Evolutionary conservation across 129 eudicot species (phyloP), one percentile per base, ranked within the genome.

Genomic region (Pulicaria dysenterica): DNA sequence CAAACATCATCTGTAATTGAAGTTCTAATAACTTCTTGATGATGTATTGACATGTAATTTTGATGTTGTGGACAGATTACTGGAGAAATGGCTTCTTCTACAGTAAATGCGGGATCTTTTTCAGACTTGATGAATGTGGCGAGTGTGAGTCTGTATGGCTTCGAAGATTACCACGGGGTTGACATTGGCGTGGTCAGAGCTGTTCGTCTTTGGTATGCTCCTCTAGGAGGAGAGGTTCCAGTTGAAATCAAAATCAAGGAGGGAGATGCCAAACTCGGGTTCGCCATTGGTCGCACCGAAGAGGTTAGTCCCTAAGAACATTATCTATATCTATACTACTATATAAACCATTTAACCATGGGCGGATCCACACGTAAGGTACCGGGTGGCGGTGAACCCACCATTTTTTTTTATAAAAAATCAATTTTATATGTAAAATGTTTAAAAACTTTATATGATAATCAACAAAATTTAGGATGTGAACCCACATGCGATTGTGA

Each of bases 121-220:
- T 83, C 95, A 0, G 98, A 92, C 72, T 75, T 92, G 46, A 81
- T 87, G 42, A 84, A 87, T 65, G 84, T 89, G 50, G 98, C 96
- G 13, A 87, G 80, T 24, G 81, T 95, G 56, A 92, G 98, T 56
- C 69, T 92, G 9, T 92, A 92, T 37, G 98, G 98, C 24, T 92
- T 92, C 60, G 98, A 92, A 81, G 98, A 92, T 80, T 92, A 92
- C 84, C 98, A 92, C 54, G 98, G 98, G 36, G 96, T 92, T 24
- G 98, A 92, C 51, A 89, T 92, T 57, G 98, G 98, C 12, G 96
- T 92, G 8, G 96, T 92, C 6, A 80, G 98, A 78, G 91, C 92
- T 1, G 90, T 89, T 78, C 96, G 98, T 8, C 85, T 92, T 61
- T 92, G 98, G 98, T 92, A 77, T 72, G 87, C 96, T 58, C 96